Conservation (phyloP, 2,329 filamentous ascomycete species). For the Diaporthe velutina region DNA sequence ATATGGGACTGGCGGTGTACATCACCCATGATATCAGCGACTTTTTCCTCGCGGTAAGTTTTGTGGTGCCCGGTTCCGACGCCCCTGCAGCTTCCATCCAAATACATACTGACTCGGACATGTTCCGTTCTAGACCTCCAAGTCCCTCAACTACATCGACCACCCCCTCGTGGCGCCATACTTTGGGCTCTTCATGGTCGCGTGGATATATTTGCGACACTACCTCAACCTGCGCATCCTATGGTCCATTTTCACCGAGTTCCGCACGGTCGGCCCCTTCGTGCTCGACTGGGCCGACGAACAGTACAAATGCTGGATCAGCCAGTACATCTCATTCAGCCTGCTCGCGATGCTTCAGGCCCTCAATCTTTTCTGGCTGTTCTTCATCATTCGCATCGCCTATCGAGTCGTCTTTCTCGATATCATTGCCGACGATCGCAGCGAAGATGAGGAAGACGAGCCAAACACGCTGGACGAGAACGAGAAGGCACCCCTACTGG, state of each 20-base stretch:
- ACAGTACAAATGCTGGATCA: conserved; percentile 82
- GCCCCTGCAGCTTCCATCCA: background rate
- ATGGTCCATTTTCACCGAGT: conserved; percentile 80
- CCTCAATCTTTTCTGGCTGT: conserved; percentile 86
- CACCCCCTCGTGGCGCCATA: conserved; percentile 83
- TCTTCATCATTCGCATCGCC: conserved; percentile 80
- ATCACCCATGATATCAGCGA: conserved; percentile 95
- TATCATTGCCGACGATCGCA: conserved; percentile 77
- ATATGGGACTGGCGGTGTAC: conserved; percentile 93
- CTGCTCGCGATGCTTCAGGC: conserved; percentile 78
- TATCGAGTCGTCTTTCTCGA: conserved; percentile 76
- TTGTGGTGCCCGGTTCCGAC: too few relatives aligned
- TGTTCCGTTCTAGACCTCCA: conserved; percentile 75
- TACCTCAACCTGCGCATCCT: conserved; percentile 85
- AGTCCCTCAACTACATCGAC: conserved; percentile 92
- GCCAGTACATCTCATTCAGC: conserved; percentile 74
- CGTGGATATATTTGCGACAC: conserved; percentile 93
- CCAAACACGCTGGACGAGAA: conserved; percentile 57
- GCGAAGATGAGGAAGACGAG: conserved; percentile 75
- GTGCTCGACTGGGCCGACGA: conserved; percentile 81
- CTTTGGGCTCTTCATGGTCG: conserved; percentile 83
- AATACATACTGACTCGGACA: conserved; percentile 32
- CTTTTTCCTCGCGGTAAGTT: conserved; percentile 90
- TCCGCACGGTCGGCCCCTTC: conserved; percentile 80
- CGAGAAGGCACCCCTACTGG: conserved; percentile 38